Evolutionary conservation across 257 asterid species (phyloP).

Genomic region (Solanum peruvianum): DNA sequence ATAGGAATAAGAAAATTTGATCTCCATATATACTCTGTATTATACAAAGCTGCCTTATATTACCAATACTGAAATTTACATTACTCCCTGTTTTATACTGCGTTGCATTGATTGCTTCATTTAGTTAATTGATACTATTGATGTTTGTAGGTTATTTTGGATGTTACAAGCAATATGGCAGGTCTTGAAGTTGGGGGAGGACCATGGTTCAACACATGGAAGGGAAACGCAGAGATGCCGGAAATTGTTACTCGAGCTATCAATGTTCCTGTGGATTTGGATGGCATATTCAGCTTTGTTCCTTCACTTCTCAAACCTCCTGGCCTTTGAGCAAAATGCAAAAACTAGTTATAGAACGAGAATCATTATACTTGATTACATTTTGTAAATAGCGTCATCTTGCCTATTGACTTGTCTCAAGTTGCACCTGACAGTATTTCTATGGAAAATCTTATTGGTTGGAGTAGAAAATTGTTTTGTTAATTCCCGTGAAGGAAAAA

Average conservation of each 20-base stretch:
- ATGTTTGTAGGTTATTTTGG: constrained; percentile 52
- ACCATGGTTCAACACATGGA: constrained; percentile 92
- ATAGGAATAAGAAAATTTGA: background rate
- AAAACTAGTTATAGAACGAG: background rate
- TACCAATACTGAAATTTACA: background rate
- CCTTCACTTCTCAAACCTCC: constrained; percentile 95
- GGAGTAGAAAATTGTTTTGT: background rate
- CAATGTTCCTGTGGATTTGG: constrained; percentile 63
- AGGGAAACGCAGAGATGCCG: constrained; percentile 48
- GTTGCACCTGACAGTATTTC: background rate
- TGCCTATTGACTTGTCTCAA: background rate
- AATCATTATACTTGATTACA: background rate
- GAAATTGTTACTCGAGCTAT: constrained; percentile 44
- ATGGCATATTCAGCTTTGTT: constrained; percentile 33
- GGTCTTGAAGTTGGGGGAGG: constrained; percentile 98
- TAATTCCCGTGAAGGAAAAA: background rate
- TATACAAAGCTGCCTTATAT: background rate
- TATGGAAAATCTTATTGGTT: background rate
- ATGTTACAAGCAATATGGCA: constrained; percentile 88
- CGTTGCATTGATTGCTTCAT: background rate
- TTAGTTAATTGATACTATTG: background rate
- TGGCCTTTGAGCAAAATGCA: constrained; percentile 37
- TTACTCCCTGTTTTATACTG: background rate
- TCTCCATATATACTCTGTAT: background rate
- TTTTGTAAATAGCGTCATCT: background rate